These are phyloP conservation scores for Ceratocystis smalleyi DNA, from an alignment of 2,329 filamentous ascomycete genomes.

Conservation along the genomic window DNA sequence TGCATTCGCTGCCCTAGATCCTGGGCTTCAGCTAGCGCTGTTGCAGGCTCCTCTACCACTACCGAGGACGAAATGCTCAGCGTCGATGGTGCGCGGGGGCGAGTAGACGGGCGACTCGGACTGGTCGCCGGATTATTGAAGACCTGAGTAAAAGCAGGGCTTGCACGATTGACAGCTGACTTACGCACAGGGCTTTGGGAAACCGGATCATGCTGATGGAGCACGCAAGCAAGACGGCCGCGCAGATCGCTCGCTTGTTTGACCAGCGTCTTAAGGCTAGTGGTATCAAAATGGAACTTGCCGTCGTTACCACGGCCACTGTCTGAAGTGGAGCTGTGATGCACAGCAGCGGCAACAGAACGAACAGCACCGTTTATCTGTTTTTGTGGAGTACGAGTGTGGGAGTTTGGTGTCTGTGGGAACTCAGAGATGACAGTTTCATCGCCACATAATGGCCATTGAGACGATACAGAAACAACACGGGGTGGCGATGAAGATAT, in stretches of 20 bases:
- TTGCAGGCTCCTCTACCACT: neutral
- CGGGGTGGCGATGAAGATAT: conserved; percentile 9
- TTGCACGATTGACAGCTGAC: conserved; percentile 25
- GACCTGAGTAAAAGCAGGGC: conserved; percentile 51
- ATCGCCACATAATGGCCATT: conserved; percentile 14
- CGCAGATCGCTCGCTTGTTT: conserved; percentile 45
- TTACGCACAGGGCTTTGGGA: conserved; percentile 31
- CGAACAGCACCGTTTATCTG: conserved; percentile 38
- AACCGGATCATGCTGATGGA: conserved; percentile 43
- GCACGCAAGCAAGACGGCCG: conserved; percentile 42
- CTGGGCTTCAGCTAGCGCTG: neutral
- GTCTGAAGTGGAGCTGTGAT: conserved; percentile 34
- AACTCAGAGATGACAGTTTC: conserved; percentile 24
- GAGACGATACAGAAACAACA: conserved; percentile 1
- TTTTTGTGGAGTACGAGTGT: conserved; percentile 20
- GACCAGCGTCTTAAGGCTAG: conserved; percentile 50
- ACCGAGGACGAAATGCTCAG: neutral
- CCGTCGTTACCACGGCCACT: conserved; percentile 24
- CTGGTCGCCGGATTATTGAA: conserved; percentile 41
- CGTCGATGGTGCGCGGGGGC: neutral
- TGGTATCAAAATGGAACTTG: conserved; percentile 52
- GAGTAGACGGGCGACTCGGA: neutral
- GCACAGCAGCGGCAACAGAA: conserved; percentile 50
- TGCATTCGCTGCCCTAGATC: conserved; percentile 32
- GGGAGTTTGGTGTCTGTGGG: conserved; percentile 18